Percentiles rank a stretch among this genome's conserved stretches.
phyloP scores from a whole-genome alignment of 768 basidiomycete genomes.

The Mycena maculata region DNA sequence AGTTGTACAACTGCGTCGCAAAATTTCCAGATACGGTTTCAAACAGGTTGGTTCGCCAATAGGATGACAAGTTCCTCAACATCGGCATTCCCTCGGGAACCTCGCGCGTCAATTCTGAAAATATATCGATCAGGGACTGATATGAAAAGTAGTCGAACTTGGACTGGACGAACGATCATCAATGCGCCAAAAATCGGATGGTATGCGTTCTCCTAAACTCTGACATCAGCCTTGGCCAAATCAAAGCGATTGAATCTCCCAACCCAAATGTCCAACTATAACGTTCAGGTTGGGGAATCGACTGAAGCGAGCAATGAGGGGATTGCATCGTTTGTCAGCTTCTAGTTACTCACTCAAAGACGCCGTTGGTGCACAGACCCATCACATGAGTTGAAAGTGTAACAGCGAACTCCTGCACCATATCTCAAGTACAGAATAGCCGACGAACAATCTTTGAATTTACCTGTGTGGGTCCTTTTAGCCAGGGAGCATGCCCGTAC shows the following conservation, averaged over 20 bases:
- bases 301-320: constrained; percentile 34
- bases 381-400: constrained; percentile 54
- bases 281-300: constrained; percentile 55
- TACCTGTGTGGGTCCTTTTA: constrained; percentile 44
- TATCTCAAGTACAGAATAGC: not conserved
- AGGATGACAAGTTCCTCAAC: constrained; percentile 50
- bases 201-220: constrained; percentile 48
- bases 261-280: constrained; percentile 55
- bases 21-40: constrained; percentile 57
- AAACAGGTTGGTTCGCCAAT: constrained; percentile 53
- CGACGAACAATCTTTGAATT: not conserved
- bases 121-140: not conserved
- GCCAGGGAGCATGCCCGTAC: constrained; percentile 49
- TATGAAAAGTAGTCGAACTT: not conserved
- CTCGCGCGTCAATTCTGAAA: constrained; percentile 48
- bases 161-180: constrained; percentile 48
- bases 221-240: not conserved
- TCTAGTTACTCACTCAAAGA: constrained; percentile 48
- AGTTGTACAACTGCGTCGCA: constrained; percentile 50
- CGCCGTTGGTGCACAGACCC: constrained; percentile 52
- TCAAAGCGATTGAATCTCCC: not conserved
- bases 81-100: constrained; percentile 48
- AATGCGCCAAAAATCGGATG: constrained; percentile 55
- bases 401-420: constrained; percentile 49
- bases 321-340: too few species aligned